Evolutionary conservation across 495 filamentous ascomycete genomes (phyloP).

Genomic region (Penicillium coprophilum): DNA sequence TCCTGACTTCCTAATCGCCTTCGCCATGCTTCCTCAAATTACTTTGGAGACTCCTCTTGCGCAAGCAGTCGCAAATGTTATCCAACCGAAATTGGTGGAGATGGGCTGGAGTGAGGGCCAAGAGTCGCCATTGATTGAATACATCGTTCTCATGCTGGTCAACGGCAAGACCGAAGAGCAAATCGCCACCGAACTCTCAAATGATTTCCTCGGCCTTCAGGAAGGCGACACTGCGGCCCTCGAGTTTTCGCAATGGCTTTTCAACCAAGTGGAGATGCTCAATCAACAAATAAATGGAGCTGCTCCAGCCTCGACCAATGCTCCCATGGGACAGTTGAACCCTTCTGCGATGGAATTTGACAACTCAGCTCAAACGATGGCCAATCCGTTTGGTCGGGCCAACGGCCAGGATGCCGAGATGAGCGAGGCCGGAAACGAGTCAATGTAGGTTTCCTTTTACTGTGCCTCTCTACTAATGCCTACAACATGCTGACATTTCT

Average conservation of each 20-base stretch:
- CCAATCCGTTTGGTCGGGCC: conserved; percentile 12
- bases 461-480: neutral
- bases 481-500: conserved; percentile 19
- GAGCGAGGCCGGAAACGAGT: conserved; percentile 59
- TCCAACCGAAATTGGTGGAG: conserved; percentile 93
- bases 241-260: conserved; percentile 88
- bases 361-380: conserved; percentile 20
- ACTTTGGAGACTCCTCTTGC: conserved; percentile 59
- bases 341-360: conserved; percentile 36
- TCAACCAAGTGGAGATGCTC: conserved; percentile 73
- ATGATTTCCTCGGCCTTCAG: conserved; percentile 79
- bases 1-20: neutral
- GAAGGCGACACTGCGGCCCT: conserved; percentile 79
- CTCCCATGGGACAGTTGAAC: conserved; percentile 31
- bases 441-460: conserved; percentile 62
- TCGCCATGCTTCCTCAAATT: conserved; percentile 26
- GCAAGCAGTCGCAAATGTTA: conserved; percentile 71
- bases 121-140: conserved; percentile 85
- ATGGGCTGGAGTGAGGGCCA: conserved; percentile 85
- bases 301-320: conserved; percentile 21
- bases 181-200: conserved; percentile 83
- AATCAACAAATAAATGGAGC: conserved; percentile 60
- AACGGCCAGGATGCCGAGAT: conserved; percentile 64
- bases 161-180: conserved; percentile 90
- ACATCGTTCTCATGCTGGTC: conserved; percentile 93